Evolutionary conservation across 192 early-diverging fungal genomes (phyloP), one percentile per base, ranked within the genome.

Genomic region (Backusella circina): DNA sequence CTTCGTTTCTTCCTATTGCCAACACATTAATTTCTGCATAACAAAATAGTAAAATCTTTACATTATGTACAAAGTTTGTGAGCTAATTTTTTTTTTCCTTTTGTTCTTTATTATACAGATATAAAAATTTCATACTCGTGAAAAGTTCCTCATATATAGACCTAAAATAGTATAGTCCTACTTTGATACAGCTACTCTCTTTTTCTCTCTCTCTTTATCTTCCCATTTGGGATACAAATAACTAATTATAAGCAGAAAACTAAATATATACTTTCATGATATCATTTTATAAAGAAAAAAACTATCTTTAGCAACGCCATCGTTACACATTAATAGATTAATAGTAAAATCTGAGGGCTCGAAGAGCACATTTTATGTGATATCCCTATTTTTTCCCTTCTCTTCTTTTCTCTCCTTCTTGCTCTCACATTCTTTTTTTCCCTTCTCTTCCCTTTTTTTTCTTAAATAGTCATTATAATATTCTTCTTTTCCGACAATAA

Each of bases 301-400:
- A 61, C 23, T 61, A 61, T 61, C 54, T 61, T 61, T 61, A 61
- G 54, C 23, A 61, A 13, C 54, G 23, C 23, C 21, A 12, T 13
- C 3, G 54, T 61, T 61, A 61, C 54, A 61, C 54, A 61, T 61
- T 61, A 61, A 61, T 61, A 61, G 54, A 61, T 61, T 61, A 61
- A 61, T 61, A 61, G 54, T 28, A 26, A 10, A 30, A 23, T 61
- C 23, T 10, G 54, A 28, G 23, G 8, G 13, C 54, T 61, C 3
- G 44, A 47, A 47, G 44, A 47, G 4, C 44, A 47, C n/a, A 47
- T 47, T 47, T 47, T 47, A 18, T 47, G 44, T 47, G 44, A 47
- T 47, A 47, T 47, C 44, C 44, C 44, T 47, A 47, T 47, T 47
- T 47, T 66, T 66, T 66, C 18, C 16, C 21, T 66, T 66, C 31